Base-by-base conservation (phyloP, 2,329 filamentous ascomycete genomes). In the Didymella glomerata region DNA sequence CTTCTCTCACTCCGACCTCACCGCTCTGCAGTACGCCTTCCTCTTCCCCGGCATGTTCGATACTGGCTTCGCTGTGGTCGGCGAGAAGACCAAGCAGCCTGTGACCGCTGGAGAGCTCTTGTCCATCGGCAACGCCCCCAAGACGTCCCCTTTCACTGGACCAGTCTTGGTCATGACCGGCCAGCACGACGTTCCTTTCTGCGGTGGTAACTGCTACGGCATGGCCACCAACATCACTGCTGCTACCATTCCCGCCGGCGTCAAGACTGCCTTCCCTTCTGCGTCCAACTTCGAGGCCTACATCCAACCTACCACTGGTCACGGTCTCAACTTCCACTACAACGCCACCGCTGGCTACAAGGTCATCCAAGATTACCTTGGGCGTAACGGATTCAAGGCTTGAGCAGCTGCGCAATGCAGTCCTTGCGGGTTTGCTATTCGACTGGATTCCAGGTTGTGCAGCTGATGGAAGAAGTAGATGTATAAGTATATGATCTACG, bases 81-180 rank as follows among this genome's bases (percentile, higher is more conserved):
- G 82, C 1, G 81, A 80, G 62, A 58, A 66, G 48, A 82, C 76
- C 2, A 83, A 83, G n/a, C 81, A 88, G 69, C 86, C 86, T 0
- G 82, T 85, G 11, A 82, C 86, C 0, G 67, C 82, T 0, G 87
- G 85, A 24, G 87, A 89, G 71, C 69, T 89, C 1, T 71, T 89
- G 41, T 88, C 85, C 1, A 71, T 88, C 5, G 82, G 79, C 4
- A 76, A 70, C 14, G 71, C 77, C 1, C 77, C 75, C 0, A 63
- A 65, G 61, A 59, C 40, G 7, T 76, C 75, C 52, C 61, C 69
- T 0, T 86, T 85, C 66, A 74, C 68, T 2, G 86, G 85, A 0
- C 85, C 86, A 0, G 85, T 86, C 0, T 73, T 87, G 45, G 79
- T 89, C 48, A 80, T 89, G 57, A 88, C 85, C 30, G 86, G 87